Evolutionary conservation across 2,329 filamentous ascomycete genomes (phyloP).

Genomic region (Parastagonospora avenae): DNA sequence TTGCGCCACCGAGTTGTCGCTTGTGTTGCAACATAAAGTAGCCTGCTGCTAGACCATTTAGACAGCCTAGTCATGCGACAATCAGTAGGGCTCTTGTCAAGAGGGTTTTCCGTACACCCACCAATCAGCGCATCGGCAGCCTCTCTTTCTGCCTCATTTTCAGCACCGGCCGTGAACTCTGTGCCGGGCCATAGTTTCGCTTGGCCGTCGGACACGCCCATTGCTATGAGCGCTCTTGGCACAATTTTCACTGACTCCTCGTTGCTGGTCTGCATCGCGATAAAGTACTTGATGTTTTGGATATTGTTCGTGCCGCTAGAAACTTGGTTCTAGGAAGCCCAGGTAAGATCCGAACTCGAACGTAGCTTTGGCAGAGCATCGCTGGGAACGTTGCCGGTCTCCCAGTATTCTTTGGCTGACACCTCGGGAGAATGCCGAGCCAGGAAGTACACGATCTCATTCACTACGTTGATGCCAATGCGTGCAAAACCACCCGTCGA

Average conservation of each 20-base stretch:
- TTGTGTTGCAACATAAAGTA: constrained; percentile 1
- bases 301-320: background rate
- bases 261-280: background rate
- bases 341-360: background rate
- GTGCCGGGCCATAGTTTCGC: background rate
- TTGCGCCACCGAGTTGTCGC: background rate
- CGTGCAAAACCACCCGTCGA: background rate
- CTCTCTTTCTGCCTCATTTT: background rate
- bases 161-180: background rate
- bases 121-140: background rate
- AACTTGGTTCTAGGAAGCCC: background rate
- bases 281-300: background rate
- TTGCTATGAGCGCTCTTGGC: background rate
- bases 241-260: background rate
- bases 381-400: background rate
- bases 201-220: background rate
- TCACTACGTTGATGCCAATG: background rate
- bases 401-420: too few relatives aligned
- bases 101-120: background rate
- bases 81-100: too few relatives aligned
- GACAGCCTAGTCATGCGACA: background rate
- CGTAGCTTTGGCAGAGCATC: background rate
- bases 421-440: background rate
- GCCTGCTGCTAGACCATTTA: background rate
- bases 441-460: background rate